Conservation (phyloP, 331 rosid genomes). For the Spiraea crenata region DNA sequence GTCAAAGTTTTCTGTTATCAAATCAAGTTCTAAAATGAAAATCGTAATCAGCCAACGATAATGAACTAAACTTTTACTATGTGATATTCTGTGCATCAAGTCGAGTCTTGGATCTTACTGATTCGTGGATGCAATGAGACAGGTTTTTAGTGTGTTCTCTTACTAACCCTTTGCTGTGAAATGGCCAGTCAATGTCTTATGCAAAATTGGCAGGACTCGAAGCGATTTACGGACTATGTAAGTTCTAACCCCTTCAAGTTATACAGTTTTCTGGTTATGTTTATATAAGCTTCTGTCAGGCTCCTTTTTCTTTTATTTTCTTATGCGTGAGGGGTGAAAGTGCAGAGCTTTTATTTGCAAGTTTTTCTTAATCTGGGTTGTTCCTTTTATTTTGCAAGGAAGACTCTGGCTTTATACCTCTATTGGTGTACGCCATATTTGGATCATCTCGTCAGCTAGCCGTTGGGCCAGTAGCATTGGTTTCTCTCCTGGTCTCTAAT, state of each 20-base stretch:
- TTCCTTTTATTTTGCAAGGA: slow-evolving; percentile 50
- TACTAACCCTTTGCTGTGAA: slow-evolving; percentile 24
- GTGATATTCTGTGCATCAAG: too few relatives aligned
- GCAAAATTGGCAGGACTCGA: slow-evolving; percentile 93
- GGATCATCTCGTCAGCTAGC: slow-evolving; percentile 99
- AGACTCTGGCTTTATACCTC: slow-evolving; percentile 90
- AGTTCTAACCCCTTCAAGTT: slow-evolving; percentile 35
- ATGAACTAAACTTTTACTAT: too few relatives aligned
- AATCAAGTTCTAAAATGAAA: too few relatives aligned
- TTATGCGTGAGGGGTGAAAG: too few relatives aligned
- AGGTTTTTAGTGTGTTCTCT: background rate
- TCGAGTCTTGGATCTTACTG: background rate
- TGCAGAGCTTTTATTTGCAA: background rate
- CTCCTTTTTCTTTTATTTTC: too few relatives aligned
- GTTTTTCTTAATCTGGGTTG: slow-evolving; percentile 10
- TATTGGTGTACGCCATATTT: slow-evolving; percentile 85
- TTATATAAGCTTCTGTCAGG: too few relatives aligned
- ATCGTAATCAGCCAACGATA: too few relatives aligned
- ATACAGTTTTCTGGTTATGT: background rate
- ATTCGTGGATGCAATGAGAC: background rate
- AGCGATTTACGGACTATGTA: slow-evolving; percentile 96
- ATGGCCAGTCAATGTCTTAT: slow-evolving; percentile 88
- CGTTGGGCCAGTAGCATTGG: slow-evolving; percentile 97
- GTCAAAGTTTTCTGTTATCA: too few relatives aligned
- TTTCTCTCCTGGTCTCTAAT: slow-evolving; percentile 88